These are phyloP conservation scores for Clausena lansium DNA, from an alignment of 345 rosid genomes.

Conservation along the genomic window DNA sequence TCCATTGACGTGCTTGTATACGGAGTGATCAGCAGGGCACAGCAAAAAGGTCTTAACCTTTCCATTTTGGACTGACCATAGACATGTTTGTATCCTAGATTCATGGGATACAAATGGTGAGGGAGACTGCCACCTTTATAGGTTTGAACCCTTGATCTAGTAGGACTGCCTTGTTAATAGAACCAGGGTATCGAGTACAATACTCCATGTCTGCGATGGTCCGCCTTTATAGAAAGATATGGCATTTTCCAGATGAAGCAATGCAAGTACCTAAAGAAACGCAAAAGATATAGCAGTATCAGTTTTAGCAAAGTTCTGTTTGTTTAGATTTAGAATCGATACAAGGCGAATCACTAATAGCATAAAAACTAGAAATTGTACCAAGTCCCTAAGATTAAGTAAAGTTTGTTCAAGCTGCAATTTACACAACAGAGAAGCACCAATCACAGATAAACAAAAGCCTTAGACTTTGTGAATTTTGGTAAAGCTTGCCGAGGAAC, in stretches of 20 bases:
- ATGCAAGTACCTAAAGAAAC: background rate
- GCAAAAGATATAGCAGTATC: background rate
- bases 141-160: background rate
- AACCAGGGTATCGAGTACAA: background rate
- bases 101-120: background rate
- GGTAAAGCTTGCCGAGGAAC: background rate
- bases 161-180: background rate
- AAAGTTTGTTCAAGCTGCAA: background rate
- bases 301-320: too few species aligned
- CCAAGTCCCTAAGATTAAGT: too few species aligned
- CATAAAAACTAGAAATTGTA: too few species aligned
- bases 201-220: background rate
- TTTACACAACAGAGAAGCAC: background rate
- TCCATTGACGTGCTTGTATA: background rate
- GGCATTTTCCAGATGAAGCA: background rate
- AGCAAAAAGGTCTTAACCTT: background rate
- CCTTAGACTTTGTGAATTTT: background rate
- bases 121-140: background rate
- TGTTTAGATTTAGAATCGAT: too few species aligned
- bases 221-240: background rate
- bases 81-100: background rate
- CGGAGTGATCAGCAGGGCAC: background rate
- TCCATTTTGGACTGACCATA: background rate
- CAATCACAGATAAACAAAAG: too few species aligned
- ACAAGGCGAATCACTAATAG: too few species aligned